A percentile compares a stretch with the other conserved stretches of the same genome.
phyloP scores from a whole-genome alignment of 257 asterid genomes.

The Gentiana macrophylla region DNA sequence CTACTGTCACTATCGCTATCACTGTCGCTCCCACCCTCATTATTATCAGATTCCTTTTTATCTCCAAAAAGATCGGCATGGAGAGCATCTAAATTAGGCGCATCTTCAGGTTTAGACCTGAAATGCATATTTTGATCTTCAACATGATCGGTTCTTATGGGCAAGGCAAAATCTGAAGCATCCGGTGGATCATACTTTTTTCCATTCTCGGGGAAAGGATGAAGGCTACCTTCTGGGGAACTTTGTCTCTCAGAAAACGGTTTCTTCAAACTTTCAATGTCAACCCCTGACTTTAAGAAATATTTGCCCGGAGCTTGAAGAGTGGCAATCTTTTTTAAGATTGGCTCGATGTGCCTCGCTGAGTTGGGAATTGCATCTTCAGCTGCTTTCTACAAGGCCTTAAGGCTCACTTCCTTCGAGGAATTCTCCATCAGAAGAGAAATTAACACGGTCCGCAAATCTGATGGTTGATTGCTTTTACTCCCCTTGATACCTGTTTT shows the following conservation, averaged over 20 bases:
- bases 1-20: conserved; percentile 57
- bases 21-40: conserved; percentile 52
- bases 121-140: conserved; percentile 47
- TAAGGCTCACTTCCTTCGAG: conserved; percentile 69
- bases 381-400: conserved; percentile 89
- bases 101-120: conserved; percentile 32
- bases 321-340: conserved; percentile 77
- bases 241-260: conserved; percentile 62
- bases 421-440: conserved; percentile 66
- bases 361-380: conserved; percentile 70
- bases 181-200: conserved; percentile 37
- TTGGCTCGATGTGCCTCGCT: conserved; percentile 62
- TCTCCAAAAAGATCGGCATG: conserved; percentile 37
- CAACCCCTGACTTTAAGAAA: conserved; percentile 59
- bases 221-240: conserved; percentile 47
- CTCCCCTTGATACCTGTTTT: conserved; percentile 33
- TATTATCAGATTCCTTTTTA: conserved; percentile 39
- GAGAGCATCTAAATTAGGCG: conserved; percentile 27
- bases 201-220: conserved; percentile 36
- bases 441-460: conserved; percentile 55
- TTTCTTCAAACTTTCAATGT: conserved; percentile 48
- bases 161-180: conserved; percentile 34
- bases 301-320: conserved; percentile 81
- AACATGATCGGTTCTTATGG: conserved; percentile 24
- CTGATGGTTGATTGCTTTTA: conserved; percentile 37